Evolutionary conservation across 208 protist genomes (phyloP), one percentile per base, ranked within the genome.

Genomic region (Leishmania major): DNA sequence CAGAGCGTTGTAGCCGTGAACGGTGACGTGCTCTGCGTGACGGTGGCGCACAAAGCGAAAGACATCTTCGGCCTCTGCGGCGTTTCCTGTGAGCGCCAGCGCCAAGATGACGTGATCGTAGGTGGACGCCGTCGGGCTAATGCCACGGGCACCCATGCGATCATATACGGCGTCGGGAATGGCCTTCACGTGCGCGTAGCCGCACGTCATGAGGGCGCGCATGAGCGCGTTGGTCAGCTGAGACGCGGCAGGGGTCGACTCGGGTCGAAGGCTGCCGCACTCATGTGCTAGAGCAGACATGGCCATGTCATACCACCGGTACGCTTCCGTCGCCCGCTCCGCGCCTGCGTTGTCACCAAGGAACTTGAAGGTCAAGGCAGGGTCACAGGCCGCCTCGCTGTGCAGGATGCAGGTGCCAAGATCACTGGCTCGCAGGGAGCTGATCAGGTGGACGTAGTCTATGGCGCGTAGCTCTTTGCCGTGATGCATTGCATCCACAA

Each of bases 161-260:
- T 98, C 95, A 84, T 98, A 98, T 31, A 96, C 84, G 0, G 87
- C 80, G 62, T 92, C 82, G 0, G 91, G 83, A 19, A 98, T 85
- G 25, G 93, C 92, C 53, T 86, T 82, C 28, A 96, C 93, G 78
- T 95, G 89, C 64, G 78, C 59, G 83, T 94, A 97, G 75, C 94
- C 94, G 79, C 92, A 96, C 31, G 88, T 95, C 75, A 96, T 81
- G 37, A 96, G 88, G 43, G 88, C 76, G 49, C 85, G 82, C 94
- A 97, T 97, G 37, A 97, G 81, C 31, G 90, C 88, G 67, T 97
- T 97, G 1, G 87, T 87, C 37, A 96, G 84, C 78, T 96, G 90
- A 45, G 92, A 79, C 40, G 94, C 92, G 0, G 87, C 89, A n/a
- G 87, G 76, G 51, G 93, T 92, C 15, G 80, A 43, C 80, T 83